Base-by-base conservation (phyloP, 2,329 filamentous ascomycete genomes). In the Neopestalotiopsis sp. region DNA sequence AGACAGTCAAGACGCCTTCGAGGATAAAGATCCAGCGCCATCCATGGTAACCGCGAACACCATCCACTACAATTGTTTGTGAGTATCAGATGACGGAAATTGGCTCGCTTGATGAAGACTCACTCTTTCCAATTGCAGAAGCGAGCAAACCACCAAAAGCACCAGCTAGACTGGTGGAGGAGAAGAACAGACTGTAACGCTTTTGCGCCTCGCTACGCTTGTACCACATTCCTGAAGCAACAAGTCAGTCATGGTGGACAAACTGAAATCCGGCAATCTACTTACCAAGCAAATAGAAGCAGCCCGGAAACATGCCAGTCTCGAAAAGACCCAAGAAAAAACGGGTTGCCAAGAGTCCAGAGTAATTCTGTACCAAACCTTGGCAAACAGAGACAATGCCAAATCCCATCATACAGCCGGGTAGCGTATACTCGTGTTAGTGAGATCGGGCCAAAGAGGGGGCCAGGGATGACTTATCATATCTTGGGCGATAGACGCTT, bases 101-200 rank as follows among this genome's bases (percentile, higher is more conserved):
- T 13, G 10, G 34, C 13, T 6, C 9, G 17, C n/a, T 10, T 24
- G 38, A 17, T 42, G 32, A 24, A 12, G 28, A 75, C 79, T 30
- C 73, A 81, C 79, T 95, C 76, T 96, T 93, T n/a, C 93, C 93
- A 71, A 98, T 97, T 0, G 91, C 95, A 1, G 90, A 91, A 0
- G 95, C 95, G 4, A 98, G 86, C 1, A 98, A 86, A 2, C 94
- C 94, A 58, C 94, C 94, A 75, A 97, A 98, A 0, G 94, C 93
- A 40, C 93, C 93, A 1, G 93, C 93, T 3, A 95, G 83, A 0
- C 91, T 92, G 0, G 93, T 95, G 34, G 88, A 93, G 76, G 89
- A 91, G 85, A 98, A 98, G 86, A 98, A 98, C 84, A 98, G 95
- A 17, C 91, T 93, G 82, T 95, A 98, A 38, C 96, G 90, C 76